Evolutionary conservation across 2,329 filamentous ascomycete species (phyloP), one percentile per base, ranked within the genome.

Genomic region (Exophiala bonariae): DNA sequence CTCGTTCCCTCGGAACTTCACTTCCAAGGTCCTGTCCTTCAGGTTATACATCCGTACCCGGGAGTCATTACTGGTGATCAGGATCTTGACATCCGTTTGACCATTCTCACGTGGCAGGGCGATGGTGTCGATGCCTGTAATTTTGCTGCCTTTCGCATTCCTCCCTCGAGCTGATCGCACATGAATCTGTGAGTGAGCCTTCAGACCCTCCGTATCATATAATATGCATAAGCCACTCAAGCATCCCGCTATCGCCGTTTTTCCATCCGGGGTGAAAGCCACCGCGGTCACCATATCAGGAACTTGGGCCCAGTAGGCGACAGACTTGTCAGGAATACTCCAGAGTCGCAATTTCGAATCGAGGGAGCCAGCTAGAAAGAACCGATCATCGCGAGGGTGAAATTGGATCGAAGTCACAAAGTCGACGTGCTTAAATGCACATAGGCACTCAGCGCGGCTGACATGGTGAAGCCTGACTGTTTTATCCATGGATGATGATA

Each of bases 401-500:
- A 99, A 99, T 30, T 89, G 83, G 40, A 99, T 91, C 1, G 90
- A 92, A 0, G 93, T 95, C 37, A 97, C 92, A 59, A 96, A 90
- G 64, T 99, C 93, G 59, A 85, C 89, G 67, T 97, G 93, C 60
- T 91, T 89, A 71, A 97, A 99, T 2, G 87, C 90, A 67, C 90
- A 96, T 1, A 99, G 75, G 61, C 90, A 96, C 61, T 97, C 91
- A 3, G 78, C 69, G 42, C 92, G 79, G 63, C 82, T 92, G 53
- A 93, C 78, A 67, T 99, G 93, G 92, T 93, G 99, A 38, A 99
- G 69, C 11, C 89, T 81, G 10, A 99, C 93, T 0, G 91, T 96
- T 73, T 96, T 96, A 66, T 99, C 93, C 90, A 97, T 96, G 0
- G 91, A 96, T 0, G 91, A 95, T 3, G 92, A 96, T 13, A 99